phyloP scores from a whole-genome alignment of 2,329 filamentous ascomycete genomes.

The Talaromyces amestolkiae region DNA sequence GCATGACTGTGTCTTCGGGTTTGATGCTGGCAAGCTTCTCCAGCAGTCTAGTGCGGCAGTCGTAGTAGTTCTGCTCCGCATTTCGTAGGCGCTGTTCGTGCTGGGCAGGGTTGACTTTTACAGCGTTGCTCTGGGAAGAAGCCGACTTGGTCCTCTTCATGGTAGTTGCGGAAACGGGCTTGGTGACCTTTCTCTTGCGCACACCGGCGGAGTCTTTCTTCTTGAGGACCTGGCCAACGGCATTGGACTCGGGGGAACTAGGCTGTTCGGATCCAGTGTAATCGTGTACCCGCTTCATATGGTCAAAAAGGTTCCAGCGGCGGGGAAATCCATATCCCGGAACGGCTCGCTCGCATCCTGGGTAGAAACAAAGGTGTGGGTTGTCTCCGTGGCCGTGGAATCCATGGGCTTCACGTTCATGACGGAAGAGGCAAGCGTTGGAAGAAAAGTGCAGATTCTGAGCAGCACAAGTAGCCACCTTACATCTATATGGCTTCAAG shows the following conservation, averaged over 20 bases:
- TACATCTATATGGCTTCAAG: conserved; percentile 94
- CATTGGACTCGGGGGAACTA: conserved; percentile 41
- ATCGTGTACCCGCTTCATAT: conserved; percentile 92
- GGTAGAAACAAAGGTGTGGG: conserved; percentile 83
- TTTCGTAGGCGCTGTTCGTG: conserved; percentile 42
- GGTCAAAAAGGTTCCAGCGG: conserved; percentile 92
- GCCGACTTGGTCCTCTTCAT: conserved; percentile 45
- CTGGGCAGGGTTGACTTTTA: conserved; percentile 33
- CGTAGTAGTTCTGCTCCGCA: conserved; percentile 43
- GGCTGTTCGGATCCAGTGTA: conserved; percentile 48
- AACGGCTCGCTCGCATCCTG: conserved; percentile 79
- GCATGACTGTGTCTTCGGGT: conserved; percentile 41
- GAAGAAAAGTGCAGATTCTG: conserved; percentile 91
- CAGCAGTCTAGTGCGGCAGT: conserved; percentile 40
- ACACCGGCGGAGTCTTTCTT: conserved; percentile 38
- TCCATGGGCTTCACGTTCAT: conserved; percentile 92
- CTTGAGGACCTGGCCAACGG: conserved; percentile 31
- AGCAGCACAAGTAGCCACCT: conserved; percentile 76
- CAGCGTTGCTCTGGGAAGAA: conserved; percentile 35
- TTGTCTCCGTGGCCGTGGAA: conserved; percentile 94
- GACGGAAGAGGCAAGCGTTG: conserved; percentile 87
- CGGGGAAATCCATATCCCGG: conserved; percentile 87
- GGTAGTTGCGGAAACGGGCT: conserved; percentile 33
- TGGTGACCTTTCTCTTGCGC: conserved; percentile 42
- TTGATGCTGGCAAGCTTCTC: conserved; percentile 41